Percentiles rank a stretch among this genome's conserved stretches.
These are phyloP conservation scores for Eucalyptus globulus DNA, from an alignment of 345 rosid genomes.

Conservation along the genomic window DNA sequence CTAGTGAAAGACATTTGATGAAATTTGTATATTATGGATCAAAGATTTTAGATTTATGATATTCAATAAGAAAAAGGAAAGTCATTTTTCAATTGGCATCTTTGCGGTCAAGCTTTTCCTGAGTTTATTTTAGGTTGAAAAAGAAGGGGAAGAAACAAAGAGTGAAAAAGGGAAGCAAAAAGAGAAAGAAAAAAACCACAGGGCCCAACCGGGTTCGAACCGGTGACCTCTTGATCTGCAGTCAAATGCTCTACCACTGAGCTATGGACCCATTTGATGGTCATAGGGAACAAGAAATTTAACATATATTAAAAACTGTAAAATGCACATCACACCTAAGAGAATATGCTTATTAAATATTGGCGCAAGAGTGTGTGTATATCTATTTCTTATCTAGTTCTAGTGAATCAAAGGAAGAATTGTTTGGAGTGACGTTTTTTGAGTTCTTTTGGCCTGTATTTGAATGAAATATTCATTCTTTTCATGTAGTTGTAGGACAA, in stretches of 20 bases:
- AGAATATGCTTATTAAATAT: neutral
- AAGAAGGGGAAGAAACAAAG: neutral
- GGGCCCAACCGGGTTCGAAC: constrained; percentile 32
- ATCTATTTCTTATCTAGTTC: neutral
- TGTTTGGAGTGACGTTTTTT: neutral
- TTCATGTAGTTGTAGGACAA: neutral
- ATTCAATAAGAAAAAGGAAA: too few relatives aligned
- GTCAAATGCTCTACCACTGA: constrained; percentile 90
- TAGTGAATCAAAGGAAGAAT: neutral
- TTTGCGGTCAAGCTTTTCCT: neutral
- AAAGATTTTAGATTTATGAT: neutral
- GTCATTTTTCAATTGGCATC: too few relatives aligned
- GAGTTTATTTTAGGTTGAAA: too few relatives aligned
- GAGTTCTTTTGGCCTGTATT: neutral
- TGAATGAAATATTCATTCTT: neutral
- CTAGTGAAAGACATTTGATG: neutral
- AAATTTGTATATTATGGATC: too few relatives aligned
- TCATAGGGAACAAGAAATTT: accelerated
- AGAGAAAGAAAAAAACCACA: neutral
- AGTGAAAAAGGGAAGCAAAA: neutral
- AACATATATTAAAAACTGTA: too few relatives aligned
- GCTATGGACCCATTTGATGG: constrained; percentile 35
- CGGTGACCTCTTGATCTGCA: constrained; percentile 72
- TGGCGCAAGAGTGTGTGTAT: neutral
- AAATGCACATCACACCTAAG: too few relatives aligned